Base-by-base conservation (phyloP, 2,329 filamentous ascomycete species). In the Beauveria brongniartii region DNA sequence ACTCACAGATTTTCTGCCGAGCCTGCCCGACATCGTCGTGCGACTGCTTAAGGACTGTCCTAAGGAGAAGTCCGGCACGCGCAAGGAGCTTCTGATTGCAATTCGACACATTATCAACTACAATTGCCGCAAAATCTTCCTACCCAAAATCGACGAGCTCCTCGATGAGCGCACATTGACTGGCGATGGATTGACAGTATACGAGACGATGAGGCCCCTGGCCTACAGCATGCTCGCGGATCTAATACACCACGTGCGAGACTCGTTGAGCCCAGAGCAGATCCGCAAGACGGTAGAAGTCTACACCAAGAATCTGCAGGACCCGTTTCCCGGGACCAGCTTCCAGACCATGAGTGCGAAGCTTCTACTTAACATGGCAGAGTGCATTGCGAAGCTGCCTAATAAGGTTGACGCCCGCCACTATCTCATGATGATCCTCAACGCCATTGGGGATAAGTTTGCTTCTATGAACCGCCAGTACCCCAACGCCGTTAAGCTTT, bases 301-400 rank as follows among this genome's bases (percentile, higher is more conserved):
- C 4, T 99, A 99, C 74, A 97, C 95, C 1, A 91, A 89, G 70
- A 97, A 97, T 69, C 78, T 99, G 24, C 92, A 96, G 69, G 94
- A 97, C 72, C 91, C 91, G 65, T 96, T 96, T 64, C 95, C 94
- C 0, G 95, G 95, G 9, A 97, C 95, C 0, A 99, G 93, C 73
- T 99, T 99, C 71, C 95, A 99, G 74, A 99, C 94, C 0, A 99
- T 99, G 94, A 97, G 94, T 68, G 95, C 94, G 0, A 99, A 97
- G 73, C 80, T 99, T 3, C 79, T 99, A 1, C 80, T 99, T 14
- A 99, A 99, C 72, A 95, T 99, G 91, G 94, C 93, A 0, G 95
- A 99, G 69, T 96, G 91, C 72, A 99, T 99, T 69, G 91, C 92
- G 1, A 96, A 93, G 73, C 83, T 99, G 67, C 88, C 89, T 22